A percentile compares a stretch with the other conserved stretches of the same genome.
These are phyloP conservation scores for Linaria vulgaris DNA, from an alignment of 257 asterid species.

Conservation along the genomic window DNA sequence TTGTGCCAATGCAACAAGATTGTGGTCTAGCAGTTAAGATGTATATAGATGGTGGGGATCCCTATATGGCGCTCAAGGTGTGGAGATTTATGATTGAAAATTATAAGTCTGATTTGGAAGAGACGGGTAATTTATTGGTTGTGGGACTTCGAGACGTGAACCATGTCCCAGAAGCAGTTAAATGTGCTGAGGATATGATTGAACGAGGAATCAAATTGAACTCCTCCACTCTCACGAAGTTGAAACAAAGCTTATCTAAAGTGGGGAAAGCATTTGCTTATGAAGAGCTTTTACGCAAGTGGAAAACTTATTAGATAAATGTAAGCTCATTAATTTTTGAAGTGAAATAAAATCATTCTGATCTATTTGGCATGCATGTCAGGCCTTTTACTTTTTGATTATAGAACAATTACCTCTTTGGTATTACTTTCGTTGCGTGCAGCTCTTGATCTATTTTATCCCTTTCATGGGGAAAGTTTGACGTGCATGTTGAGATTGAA, in stretches of 20 bases:
- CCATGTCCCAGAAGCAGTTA: constrained; percentile 64
- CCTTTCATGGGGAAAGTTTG: constrained; percentile 4
- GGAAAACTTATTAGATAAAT: constrained; percentile 43
- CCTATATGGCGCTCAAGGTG: constrained; percentile 50
- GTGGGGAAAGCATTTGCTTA: constrained; percentile 45
- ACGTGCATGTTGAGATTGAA: background rate
- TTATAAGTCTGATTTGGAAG: constrained; percentile 61
- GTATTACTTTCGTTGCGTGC: background rate
- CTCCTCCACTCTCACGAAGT: constrained; percentile 57
- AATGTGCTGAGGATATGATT: constrained; percentile 69
- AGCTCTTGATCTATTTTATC: background rate
- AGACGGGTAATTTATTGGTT: constrained; percentile 63
- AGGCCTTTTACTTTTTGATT: background rate
- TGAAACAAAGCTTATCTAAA: constrained; percentile 59
- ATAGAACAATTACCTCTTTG: background rate
- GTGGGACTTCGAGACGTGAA: constrained; percentile 49
- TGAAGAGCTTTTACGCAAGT: constrained; percentile 63
- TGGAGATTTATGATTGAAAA: constrained; percentile 66
- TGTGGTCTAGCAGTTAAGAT: constrained; percentile 47
- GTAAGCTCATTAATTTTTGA: no score
- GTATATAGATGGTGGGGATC: constrained; percentile 46
- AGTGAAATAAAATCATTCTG: no score
- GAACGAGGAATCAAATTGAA: constrained; percentile 57
- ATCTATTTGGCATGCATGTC: constrained; percentile 8
- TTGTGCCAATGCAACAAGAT: constrained; percentile 52